These are phyloP conservation scores for Haematococcus sp. DNA, from an alignment of 139 green algal species.

Conservation along the genomic window DNA sequence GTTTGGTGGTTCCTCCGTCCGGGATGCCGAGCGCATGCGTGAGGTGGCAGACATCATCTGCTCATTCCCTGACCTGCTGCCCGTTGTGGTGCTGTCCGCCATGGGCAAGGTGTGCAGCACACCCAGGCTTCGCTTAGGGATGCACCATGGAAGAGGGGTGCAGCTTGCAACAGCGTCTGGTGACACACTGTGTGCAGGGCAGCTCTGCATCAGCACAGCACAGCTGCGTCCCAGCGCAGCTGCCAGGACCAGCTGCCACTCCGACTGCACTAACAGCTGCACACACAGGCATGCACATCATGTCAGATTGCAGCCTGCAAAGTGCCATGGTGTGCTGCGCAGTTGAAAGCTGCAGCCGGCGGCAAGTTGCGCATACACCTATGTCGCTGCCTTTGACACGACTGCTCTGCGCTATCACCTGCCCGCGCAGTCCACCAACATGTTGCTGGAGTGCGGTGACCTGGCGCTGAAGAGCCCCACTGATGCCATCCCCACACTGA, in stretches of 20 bases:
- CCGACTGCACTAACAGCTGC: no score
- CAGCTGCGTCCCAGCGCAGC: no score
- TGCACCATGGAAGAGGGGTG: not conserved
- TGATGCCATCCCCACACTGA: constrained; percentile 47
- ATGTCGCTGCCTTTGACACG: not conserved
- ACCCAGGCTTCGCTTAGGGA: not conserved
- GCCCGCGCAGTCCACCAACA: constrained; percentile 94
- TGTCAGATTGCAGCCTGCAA: no score
- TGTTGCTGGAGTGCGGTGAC: constrained; percentile 85
- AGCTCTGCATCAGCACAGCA: no score
- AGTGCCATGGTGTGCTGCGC: no score
- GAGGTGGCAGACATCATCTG: constrained; percentile 95
- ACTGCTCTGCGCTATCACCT: no score
- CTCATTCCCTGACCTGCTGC: constrained; percentile 80
- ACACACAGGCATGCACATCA: no score
- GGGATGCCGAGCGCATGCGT: constrained; percentile 80
- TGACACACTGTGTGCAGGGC: no score
- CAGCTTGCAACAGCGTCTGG: not conserved
- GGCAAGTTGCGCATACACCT: not conserved
- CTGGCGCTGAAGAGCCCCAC: constrained; percentile 64
- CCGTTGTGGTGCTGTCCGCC: constrained; percentile 91
- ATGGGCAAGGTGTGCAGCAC: constrained; percentile 98
- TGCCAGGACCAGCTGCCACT: no score
- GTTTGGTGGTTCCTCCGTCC: constrained; percentile 95
- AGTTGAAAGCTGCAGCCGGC: no score